A percentile compares a stretch with the other conserved stretches of the same genome.
Evolutionary conservation across 495 filamentous ascomycete genomes (phyloP).

Genomic region (Hamigera avellanea): DNA sequence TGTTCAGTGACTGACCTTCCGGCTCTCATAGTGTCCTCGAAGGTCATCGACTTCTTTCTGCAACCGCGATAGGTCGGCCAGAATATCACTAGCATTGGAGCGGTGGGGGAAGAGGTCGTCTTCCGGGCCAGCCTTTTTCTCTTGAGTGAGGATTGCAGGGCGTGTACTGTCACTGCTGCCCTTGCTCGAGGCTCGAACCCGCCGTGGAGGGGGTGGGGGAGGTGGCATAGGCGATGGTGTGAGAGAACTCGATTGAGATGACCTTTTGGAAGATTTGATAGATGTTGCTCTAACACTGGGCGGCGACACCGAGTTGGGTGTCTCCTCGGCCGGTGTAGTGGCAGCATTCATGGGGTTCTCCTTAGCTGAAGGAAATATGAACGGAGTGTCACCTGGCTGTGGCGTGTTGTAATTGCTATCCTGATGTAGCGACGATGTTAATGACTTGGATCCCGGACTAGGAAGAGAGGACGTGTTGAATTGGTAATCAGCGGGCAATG

Average conservation of each 20-base stretch:
- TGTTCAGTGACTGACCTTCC: constrained; percentile 11
- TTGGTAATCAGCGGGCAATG: constrained; percentile 14
- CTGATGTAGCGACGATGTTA: constrained; percentile 9
- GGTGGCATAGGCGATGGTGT: constrained; percentile 25
- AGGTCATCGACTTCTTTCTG: constrained; percentile 65
- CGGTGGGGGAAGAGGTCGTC: constrained; percentile 13
- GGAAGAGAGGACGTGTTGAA: constrained; percentile 19
- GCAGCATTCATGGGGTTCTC: constrained; percentile 1
- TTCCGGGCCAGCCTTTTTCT: constrained; percentile 13
- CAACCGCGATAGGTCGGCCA: constrained; percentile 55
- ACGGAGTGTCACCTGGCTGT: constrained; percentile 12
- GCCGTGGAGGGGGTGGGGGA: constrained; percentile 51
- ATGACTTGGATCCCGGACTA: constrained; percentile 18
- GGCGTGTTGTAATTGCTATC: constrained; percentile 2
- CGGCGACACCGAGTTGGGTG: background rate
- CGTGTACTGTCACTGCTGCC: constrained; percentile 29
- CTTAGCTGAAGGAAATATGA: constrained; percentile 4
- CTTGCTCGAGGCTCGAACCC: constrained; percentile 42
- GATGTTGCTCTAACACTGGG: constrained; percentile 19
- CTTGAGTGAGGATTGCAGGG: constrained; percentile 8
- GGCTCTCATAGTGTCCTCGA: constrained; percentile 41
- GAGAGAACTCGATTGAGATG: constrained; percentile 1
- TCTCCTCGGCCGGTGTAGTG: constrained; percentile 5
- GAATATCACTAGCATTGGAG: constrained; percentile 40
- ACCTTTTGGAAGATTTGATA: constrained; percentile 12